Evolutionary conservation across 768 basidiomycete genomes (phyloP).

Genomic region (Russula virescens): DNA sequence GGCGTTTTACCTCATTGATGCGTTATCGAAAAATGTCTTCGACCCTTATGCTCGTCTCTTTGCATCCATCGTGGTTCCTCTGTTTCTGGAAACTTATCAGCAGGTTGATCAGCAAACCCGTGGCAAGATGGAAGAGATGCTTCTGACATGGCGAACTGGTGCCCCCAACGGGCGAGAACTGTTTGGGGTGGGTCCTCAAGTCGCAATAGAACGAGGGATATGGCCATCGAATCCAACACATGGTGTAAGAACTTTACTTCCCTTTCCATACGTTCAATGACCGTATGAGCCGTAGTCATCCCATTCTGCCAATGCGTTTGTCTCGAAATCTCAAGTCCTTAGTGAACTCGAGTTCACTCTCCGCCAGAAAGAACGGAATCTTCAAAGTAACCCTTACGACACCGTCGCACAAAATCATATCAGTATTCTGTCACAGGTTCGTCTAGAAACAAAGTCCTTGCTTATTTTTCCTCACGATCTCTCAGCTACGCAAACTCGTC

Average conservation of each 20-base stretch:
- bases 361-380: constrained; percentile 68
- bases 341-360: constrained; percentile 79
- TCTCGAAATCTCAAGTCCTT: constrained; percentile 74
- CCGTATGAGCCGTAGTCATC: constrained; percentile 20
- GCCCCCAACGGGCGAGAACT: constrained; percentile 75
- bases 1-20: constrained; percentile 91
- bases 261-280: neutral
- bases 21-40: constrained; percentile 94
- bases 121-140: constrained; percentile 97
- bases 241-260: constrained; percentile 34
- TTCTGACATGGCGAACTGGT: constrained; percentile 89
- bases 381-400: constrained; percentile 74
- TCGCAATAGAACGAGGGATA: constrained; percentile 77
- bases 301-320: constrained; percentile 39
- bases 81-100: constrained; percentile 85
- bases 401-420: constrained; percentile 62
- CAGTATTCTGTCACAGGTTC: constrained; percentile 72
- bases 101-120: constrained; percentile 80
- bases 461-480: constrained; percentile 16
- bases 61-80: constrained; percentile 68
- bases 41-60: constrained; percentile 89
- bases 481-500: constrained; percentile 62
- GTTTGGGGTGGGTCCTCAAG: constrained; percentile 76
- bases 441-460: constrained; percentile 25
- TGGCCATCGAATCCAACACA: constrained; percentile 50